Percentiles rank a stretch among this genome's conserved stretches.
These are phyloP conservation scores for Mycothermus thermophilus DNA, from an alignment of 495 filamentous ascomycete genomes.

Conservation along the genomic window DNA sequence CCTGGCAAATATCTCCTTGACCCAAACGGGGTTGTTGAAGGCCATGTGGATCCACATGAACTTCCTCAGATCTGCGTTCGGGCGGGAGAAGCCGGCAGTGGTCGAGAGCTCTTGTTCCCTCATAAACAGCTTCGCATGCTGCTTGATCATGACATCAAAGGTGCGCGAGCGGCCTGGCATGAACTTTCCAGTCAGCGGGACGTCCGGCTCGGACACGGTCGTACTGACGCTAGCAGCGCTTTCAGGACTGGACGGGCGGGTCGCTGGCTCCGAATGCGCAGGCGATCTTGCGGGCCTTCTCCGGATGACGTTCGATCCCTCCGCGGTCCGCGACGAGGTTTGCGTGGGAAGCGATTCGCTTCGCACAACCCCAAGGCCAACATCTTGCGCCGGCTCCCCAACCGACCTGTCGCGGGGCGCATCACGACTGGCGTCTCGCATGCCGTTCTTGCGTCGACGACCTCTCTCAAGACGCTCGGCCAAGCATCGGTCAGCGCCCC, in stretches of 20 bases:
- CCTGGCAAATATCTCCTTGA: slow-evolving; percentile 35
- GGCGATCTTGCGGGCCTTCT: slow-evolving; percentile 16
- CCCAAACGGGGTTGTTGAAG: slow-evolving; percentile 53
- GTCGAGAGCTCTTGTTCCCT: slow-evolving; percentile 17
- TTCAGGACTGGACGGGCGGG: slow-evolving; percentile 20
- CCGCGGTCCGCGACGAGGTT: too few relatives aligned
- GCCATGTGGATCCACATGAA: slow-evolving; percentile 56
- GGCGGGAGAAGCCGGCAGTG: slow-evolving; percentile 26
- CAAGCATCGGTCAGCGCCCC: slow-evolving; percentile 30
- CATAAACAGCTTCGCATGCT: slow-evolving; percentile 10
- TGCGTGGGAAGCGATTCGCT: too few relatives aligned
- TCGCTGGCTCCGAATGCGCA: slow-evolving; percentile 10
- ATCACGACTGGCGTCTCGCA: slow-evolving; percentile 13
- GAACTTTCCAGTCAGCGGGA: background rate
- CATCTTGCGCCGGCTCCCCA: too few relatives aligned
- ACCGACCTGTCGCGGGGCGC: background rate
- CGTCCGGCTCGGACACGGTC: slow-evolving; percentile 18
- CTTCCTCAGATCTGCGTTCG: slow-evolving; percentile 27
- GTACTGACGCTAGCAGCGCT: slow-evolving; percentile 16
- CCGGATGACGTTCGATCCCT: too few relatives aligned
- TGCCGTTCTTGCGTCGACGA: slow-evolving; percentile 22
- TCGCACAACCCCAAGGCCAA: too few relatives aligned
- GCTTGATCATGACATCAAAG: slow-evolving; percentile 6
- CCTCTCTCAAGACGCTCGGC: slow-evolving; percentile 27
- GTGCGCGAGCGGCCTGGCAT: slow-evolving; percentile 4